Base-by-base conservation (phyloP, 108 stramenopile species). In the Skeletonema marinoi region DNA sequence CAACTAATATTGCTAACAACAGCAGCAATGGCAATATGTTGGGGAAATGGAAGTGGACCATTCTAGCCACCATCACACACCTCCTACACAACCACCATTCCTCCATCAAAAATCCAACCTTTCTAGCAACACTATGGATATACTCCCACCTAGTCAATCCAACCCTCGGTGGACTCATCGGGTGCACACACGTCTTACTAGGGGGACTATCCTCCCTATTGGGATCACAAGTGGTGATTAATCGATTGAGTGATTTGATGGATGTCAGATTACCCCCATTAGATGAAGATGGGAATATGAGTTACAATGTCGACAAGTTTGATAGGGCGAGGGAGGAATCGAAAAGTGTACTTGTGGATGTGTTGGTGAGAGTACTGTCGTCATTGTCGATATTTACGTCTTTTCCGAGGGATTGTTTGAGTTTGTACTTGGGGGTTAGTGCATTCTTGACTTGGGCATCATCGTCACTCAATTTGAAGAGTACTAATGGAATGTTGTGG, bases 191-290 rank as follows among this genome's bases (percentile, higher is more conserved):
- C 25, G 16, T 41, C 1, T 1, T 66, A 66, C 11, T 66, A 2
- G 41, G 39, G 2, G 39, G n/a, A 41, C 3, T 66, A 19, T 66
- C 65, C 0, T 29, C 54, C 0, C 2, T 25, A 25, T 25, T 68
- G n/a, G 42, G 59, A 16, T 66, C 51, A 2, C 1, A 33, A 13
- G 3, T 3, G 9, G 3, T 66, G 6, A 30, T 30, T 0, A 44
- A 48, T 68, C 3, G 5, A 12, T 13, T 68, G 5, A 32, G 56
- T 68, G 32, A 60, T 5, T 61, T 75, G 4, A 58, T 33, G 54
- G 33, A 48, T 11, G 13, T 75, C 19, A 60, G 75, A 29, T 61
- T 75, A 32, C 60, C 38, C 48, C 60, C 66, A 13, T 68, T 75
- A 42, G 75, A 68, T 46, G 75, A 68, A 46, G 60, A 56, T 7